Evolutionary conservation across 1,284 basidiomycete genomes (phyloP).

Genomic region (Malassezia globosa): DNA sequence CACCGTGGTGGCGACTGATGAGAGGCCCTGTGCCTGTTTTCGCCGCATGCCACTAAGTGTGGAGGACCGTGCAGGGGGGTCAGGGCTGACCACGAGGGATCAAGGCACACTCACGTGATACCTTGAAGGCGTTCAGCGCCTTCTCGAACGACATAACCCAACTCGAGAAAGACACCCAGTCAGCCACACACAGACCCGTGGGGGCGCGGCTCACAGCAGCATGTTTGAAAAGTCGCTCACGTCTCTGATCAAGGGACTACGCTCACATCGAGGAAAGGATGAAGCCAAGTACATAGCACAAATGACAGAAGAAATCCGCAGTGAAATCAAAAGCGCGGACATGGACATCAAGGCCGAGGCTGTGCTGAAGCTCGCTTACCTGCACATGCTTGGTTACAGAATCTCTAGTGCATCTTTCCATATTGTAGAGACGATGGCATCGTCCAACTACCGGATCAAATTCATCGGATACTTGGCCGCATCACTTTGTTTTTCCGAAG

Average conservation of each 20-base stretch:
- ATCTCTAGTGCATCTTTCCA: slow-evolving; percentile 53
- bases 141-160: too few relatives aligned
- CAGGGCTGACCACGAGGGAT: too few relatives aligned
- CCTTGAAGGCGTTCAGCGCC: too few relatives aligned
- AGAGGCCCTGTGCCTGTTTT: too few relatives aligned
- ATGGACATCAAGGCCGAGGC: slow-evolving; percentile 94
- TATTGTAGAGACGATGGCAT: slow-evolving; percentile 96
- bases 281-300: slow-evolving; percentile 49
- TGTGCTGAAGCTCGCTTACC: slow-evolving; percentile 88
- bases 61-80: too few relatives aligned
- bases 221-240: slow-evolving; percentile 46
- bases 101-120: too few relatives aligned
- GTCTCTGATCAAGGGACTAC: slow-evolving; percentile 44
- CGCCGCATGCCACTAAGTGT: too few relatives aligned
- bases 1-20: too few relatives aligned
- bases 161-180: too few relatives aligned
- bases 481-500: slow-evolving; percentile 76
- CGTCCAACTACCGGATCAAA: slow-evolving; percentile 78
- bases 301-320: slow-evolving; percentile 61
- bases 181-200: too few relatives aligned
- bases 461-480: slow-evolving; percentile 91
- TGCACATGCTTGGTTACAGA: slow-evolving; percentile 72
- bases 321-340: slow-evolving; percentile 82
- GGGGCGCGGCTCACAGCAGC: too few relatives aligned
- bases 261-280: slow-evolving; percentile 47